Percentiles rank a stretch among this genome's conserved stretches.
These are phyloP conservation scores for Solanum rostratum DNA, from an alignment of 257 asterid genomes.

Conservation along the genomic window DNA sequence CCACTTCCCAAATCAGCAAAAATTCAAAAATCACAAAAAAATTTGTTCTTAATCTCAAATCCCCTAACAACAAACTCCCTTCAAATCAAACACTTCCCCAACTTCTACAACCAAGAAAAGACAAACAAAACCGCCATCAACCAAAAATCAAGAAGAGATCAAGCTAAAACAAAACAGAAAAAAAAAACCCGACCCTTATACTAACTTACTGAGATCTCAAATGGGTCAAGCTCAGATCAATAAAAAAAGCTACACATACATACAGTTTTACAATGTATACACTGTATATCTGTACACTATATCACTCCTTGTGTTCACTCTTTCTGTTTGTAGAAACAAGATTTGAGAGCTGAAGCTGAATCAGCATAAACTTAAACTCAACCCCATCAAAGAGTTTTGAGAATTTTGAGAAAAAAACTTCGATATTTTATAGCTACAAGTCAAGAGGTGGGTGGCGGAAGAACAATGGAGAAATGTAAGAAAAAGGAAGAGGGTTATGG, in stretches of 20 bases:
- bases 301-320: conserved; percentile 3
- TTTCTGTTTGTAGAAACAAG: conserved; percentile 44
- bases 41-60: neutral
- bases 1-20: conserved; percentile 39
- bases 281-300: neutral
- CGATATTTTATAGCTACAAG: neutral
- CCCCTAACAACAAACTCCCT: neutral
- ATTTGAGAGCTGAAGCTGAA: conserved; percentile 53
- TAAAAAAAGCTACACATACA: conserved; percentile 1
- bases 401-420: neutral
- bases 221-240: conserved; percentile 21
- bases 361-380: conserved; percentile 28
- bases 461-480: neutral
- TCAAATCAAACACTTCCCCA: neutral
- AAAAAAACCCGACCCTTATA: conserved; percentile 4
- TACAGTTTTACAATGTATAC: neutral
- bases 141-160: neutral
- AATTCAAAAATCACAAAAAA: neutral
- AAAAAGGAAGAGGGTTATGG: conserved; percentile 15
- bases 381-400: conserved; percentile 14
- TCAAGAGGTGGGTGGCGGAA: conserved; percentile 15
- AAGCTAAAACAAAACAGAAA: neutral
- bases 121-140: neutral
- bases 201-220: conserved; percentile 4
- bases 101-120: neutral